Evolutionary conservation across 208 protist genomes (phyloP).

Genomic region (Leishmania tropica): DNA sequence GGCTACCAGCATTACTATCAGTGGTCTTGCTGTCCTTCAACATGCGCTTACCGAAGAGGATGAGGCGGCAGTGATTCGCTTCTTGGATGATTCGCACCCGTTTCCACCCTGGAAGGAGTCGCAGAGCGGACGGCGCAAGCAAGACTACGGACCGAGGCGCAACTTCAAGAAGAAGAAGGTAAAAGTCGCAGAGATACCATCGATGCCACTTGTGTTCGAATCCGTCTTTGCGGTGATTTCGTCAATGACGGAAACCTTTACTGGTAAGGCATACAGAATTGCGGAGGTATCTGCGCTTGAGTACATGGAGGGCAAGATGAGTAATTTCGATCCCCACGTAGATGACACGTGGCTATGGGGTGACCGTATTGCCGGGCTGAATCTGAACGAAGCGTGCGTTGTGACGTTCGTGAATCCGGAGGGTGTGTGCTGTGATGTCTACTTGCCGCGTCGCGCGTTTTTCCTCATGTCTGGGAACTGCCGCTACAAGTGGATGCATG

Average conservation of each 20-base stretch:
- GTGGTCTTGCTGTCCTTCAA: constrained; percentile 52
- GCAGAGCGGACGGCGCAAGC: constrained; percentile 86
- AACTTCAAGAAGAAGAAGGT: constrained; percentile 92
- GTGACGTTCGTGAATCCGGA: constrained; percentile 85
- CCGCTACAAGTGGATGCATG: constrained; percentile 88
- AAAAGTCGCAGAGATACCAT: constrained; percentile 42
- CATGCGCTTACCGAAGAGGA: constrained; percentile 52
- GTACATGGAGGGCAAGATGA: constrained; percentile 55
- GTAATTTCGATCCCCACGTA: constrained; percentile 88
- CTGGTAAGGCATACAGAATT: constrained; percentile 39
- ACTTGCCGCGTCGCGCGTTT: constrained; percentile 65
- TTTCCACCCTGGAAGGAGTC: constrained; percentile 79
- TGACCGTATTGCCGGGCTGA: constrained; percentile 76
- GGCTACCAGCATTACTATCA: constrained; percentile 23
- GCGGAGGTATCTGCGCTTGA: constrained; percentile 81
- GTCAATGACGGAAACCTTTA: constrained; percentile 30
- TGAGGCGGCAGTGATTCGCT: constrained; percentile 50
- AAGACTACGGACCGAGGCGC: constrained; percentile 80
- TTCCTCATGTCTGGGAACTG: constrained; percentile 77
- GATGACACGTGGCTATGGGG: constrained; percentile 94
- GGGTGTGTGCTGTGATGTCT: constrained; percentile 58
- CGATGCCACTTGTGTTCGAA: constrained; percentile 65
- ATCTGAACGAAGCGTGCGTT: constrained; percentile 62
- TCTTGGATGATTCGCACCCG: constrained; percentile 62
- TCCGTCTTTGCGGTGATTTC: constrained; percentile 37